Evolutionary conservation across 225 moss, liverwort and hornwort genomes (phyloP), one percentile per base, ranked within the genome.

Genomic region (Marchantia paleacea): DNA sequence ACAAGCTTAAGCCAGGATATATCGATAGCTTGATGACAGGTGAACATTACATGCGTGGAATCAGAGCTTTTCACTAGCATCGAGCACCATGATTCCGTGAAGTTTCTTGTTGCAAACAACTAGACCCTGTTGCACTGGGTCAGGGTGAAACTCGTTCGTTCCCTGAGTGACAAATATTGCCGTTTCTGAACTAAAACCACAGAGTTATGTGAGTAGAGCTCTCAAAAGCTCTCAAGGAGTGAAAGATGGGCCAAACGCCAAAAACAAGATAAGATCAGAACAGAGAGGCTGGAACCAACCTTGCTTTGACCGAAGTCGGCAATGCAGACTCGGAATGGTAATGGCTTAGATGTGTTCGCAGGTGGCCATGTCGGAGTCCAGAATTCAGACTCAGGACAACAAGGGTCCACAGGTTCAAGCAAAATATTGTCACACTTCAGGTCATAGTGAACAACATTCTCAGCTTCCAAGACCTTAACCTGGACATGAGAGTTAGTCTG

Each of bases 301-400:
- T 99, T 99, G 87, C 97, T 99, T 73, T 99, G 97, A 53, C 97
- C 97, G 13, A 95, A 99, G 89, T 99, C 97, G 0, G 92, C 90
- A 22, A 99, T 89, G 25, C 90, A 95, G 65, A 95, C 84, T 30
- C 68, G 75, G 72, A 99, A 99, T 54, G 95, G 95, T 48, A 99
- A 85, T 53, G 87, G 25, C 78, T 66, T 79, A 0, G 24, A 80
- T 52, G 54, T 3, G 26, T 90, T 10, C 58, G 1, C 24, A 19
- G 91, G 88, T 79, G 86, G 89, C 93, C 97, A 95, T 55, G 25
- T 80, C 26, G 94, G 94, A 71, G 84, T 88, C 94, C 95, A 99
- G 55, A 99, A 99, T 12, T 90, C 91, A n/a, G 89, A 88, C 0
- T 94, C 90, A 12, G 87, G 82, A 69, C 85, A 51, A 0, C 68